A percentile compares a stretch with the other conserved stretches of the same genome.
Evolutionary conservation across 768 basidiomycete species (phyloP).

Genomic region (Xerocomellus amylosporus): DNA sequence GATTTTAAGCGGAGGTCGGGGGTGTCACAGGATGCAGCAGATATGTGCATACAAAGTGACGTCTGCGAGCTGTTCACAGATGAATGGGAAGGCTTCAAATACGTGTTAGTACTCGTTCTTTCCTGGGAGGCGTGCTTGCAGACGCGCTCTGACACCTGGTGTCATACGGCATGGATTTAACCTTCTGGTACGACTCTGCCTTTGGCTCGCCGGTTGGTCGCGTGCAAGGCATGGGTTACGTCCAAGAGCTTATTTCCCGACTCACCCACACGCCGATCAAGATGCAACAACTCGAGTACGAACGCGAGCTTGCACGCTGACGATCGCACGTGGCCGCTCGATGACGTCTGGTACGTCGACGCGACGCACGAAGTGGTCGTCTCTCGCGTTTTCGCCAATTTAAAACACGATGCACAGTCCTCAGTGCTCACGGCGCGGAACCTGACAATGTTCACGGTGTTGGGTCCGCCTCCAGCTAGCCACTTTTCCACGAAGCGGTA

Average conservation of each 20-base stretch:
- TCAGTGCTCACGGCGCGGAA: conserved; percentile 86
- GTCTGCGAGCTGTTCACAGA: conserved; percentile 81
- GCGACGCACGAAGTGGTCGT: too few relatives aligned
- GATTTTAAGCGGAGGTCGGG: conserved; percentile 59
- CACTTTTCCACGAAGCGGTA: conserved; percentile 64
- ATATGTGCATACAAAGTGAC: conserved; percentile 81
- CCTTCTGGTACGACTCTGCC: conserved; percentile 59
- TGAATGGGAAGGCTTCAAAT: conserved; percentile 93
- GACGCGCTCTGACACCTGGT: background rate
- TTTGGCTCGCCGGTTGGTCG: conserved; percentile 83
- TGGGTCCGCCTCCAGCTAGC: conserved; percentile 71
- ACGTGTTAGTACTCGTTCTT: conserved; percentile 50
- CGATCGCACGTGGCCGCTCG: conserved; percentile 65
- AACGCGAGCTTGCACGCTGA: conserved; percentile 79
- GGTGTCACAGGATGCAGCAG: conserved; percentile 75
- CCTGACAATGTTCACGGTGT: conserved; percentile 64
- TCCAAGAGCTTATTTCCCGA: conserved; percentile 81
- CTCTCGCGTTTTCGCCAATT: too few relatives aligned
- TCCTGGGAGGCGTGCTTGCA: too few relatives aligned
- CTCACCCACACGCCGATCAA: conserved; percentile 72
- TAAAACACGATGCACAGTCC: conserved; percentile 41
- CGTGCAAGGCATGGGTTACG: conserved; percentile 68
- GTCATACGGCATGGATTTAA: conserved; percentile 16
- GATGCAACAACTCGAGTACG: conserved; percentile 64
- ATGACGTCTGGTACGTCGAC: conserved; percentile 78